Evolutionary conservation across 495 filamentous ascomycete species (phyloP), one percentile per base, ranked within the genome.

Genomic region (Bathelium albidoporum): DNA sequence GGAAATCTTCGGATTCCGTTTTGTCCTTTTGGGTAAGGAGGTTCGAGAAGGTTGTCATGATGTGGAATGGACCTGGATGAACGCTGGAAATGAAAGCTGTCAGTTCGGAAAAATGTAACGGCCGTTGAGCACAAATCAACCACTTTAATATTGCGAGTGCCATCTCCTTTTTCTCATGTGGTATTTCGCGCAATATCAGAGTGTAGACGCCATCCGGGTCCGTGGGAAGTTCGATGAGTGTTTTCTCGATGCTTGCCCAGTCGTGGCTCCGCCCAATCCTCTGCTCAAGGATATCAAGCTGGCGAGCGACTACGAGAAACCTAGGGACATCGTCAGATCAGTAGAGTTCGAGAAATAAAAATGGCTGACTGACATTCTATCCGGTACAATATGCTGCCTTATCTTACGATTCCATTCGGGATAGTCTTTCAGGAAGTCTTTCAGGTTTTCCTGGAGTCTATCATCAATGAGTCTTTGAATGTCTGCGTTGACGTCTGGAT

Each of bases 221-320:
- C 18, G 44, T 49, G 3, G 44, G 44, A 49, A 49, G 44, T n/a
- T 49, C 44, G 44, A 49, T 20, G 44, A 49, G 44, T 20, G 44
- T 49, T 49, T 49, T 49, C 44, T 49, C 44, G 7, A 49, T 49
- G 44, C 7, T 49, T 49, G 44, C 44, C 44, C 44, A 49, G 18
- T 49, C 44, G 3, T 49, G 5, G n/a, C 44, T 49, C 44, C 18
- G 44, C 11, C 18, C 44, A 49, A 49, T 49, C 22, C n/a, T 49
- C 44, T 49, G 44, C 44, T 49, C 44, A 49, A 49, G 44, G n/a
- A 49, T 49, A 49, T 49, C 44, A 49, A 49, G 44, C n/a, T 49
- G 44, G 44, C 44, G 44, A 49, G 44, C 44, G n/a, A 49, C 44
- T 49, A 49, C 44, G 44, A 49, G 44, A 49, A 49, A 11, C 44